Conservation (phyloP, 495 filamentous ascomycete genomes). For the Haplographium delicatum region DNA sequence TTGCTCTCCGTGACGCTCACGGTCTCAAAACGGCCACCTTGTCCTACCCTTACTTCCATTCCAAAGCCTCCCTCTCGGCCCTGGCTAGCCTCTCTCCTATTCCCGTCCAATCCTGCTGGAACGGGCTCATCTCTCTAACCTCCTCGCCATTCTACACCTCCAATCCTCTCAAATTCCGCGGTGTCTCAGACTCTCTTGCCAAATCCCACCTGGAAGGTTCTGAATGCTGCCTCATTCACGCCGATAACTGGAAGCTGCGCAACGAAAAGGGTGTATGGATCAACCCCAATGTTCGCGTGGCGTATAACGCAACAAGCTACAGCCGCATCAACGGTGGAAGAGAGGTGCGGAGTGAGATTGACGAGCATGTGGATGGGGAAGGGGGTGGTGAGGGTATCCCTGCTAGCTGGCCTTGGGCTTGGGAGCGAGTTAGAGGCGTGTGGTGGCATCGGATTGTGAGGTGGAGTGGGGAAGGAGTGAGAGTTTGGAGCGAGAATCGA, state of each 20-base stretch:
- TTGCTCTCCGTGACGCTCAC: constrained; percentile 67
- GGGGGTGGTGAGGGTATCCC: constrained; percentile 2
- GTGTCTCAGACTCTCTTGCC: constrained; percentile 64
- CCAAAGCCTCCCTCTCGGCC: constrained; percentile 51
- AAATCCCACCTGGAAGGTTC: constrained; percentile 65
- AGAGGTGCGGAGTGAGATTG: not conserved
- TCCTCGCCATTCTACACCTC: constrained; percentile 52
- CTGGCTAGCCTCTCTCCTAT: constrained; percentile 51
- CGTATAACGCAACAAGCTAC: constrained; percentile 58
- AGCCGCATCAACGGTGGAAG: constrained; percentile 38
- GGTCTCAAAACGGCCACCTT: constrained; percentile 58
- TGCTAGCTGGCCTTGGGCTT: constrained; percentile 38
- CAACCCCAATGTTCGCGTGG: constrained; percentile 75
- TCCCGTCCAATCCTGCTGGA: constrained; percentile 77
- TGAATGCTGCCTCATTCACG: constrained; percentile 81
- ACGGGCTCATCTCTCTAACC: constrained; percentile 56
- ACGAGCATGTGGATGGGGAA: not conserved
- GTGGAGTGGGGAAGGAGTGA: constrained; percentile 39
- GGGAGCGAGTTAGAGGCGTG: constrained; percentile 34
- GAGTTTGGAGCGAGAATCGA: constrained; percentile 32
- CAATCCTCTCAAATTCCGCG: constrained; percentile 57
- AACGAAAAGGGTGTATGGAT: constrained; percentile 59
- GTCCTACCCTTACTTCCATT: constrained; percentile 75
- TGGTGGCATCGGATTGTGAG: constrained; percentile 57
- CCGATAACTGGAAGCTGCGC: constrained; percentile 54